Conservation (phyloP, 108 stramenopile species). For the Bacterosira constricta region DNA sequence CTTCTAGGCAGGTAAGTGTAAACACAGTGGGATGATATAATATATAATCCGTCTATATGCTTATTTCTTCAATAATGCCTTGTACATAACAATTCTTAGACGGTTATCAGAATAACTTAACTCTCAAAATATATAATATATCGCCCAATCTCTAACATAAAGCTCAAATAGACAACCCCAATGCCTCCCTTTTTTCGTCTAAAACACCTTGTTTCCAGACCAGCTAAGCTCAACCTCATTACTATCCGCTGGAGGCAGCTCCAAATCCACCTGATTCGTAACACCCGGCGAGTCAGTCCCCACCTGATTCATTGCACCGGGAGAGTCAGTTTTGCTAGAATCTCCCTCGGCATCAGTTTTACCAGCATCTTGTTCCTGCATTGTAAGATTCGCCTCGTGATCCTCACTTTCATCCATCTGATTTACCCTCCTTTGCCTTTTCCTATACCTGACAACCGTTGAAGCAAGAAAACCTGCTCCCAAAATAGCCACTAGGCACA, state of each 20-base stretch:
- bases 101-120: too few relatives aligned
- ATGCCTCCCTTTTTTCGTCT: too few relatives aligned
- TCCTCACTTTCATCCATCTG: not conserved
- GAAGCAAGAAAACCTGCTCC: conserved; percentile 23
- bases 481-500: conserved; percentile 28
- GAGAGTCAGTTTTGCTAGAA: not conserved
- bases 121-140: too few relatives aligned
- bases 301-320: not conserved
- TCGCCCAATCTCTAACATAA: too few relatives aligned
- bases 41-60: too few relatives aligned
- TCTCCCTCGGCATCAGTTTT: not conserved
- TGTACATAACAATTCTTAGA: too few relatives aligned
- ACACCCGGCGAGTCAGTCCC: not conserved
- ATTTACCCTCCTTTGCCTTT: not conserved
- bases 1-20: too few relatives aligned
- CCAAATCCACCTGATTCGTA: conserved; percentile 13
- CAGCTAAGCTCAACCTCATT: conserved; percentile 20
- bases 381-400: not conserved
- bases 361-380: conserved; percentile 1
- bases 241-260: conserved; percentile 10
- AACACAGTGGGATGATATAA: too few relatives aligned
- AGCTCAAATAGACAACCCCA: too few relatives aligned
- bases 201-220: not conserved
- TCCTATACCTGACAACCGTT: conserved; percentile 14
- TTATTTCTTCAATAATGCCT: too few relatives aligned